These are phyloP conservation scores for Trametes maxima DNA, from an alignment of 768 basidiomycete genomes.

Conservation along the genomic window DNA sequence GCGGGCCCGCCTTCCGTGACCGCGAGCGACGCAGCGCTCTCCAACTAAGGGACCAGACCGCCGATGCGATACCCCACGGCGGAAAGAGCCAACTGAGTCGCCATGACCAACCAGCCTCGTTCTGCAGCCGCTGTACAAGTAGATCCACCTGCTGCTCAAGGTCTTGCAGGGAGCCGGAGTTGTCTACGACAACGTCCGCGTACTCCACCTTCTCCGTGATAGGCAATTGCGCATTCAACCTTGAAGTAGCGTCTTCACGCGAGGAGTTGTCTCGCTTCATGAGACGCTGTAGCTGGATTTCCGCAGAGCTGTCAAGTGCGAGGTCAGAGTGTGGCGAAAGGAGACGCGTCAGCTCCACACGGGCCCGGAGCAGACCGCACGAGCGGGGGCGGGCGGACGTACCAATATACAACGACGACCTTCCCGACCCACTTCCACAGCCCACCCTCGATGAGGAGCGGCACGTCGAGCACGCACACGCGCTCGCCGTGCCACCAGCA, in stretches of 20 bases:
- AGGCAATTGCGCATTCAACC: slow-evolving; percentile 80
- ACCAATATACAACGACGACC: slow-evolving; percentile 94
- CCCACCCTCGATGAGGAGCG: slow-evolving; percentile 87
- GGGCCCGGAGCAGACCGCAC: not conserved
- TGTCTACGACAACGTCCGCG: slow-evolving; percentile 87
- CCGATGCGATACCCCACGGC: slow-evolving; percentile 53
- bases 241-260: slow-evolving; percentile 65
- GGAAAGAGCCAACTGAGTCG: slow-evolving; percentile 63
- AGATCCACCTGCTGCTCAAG: slow-evolving; percentile 57
- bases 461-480: slow-evolving; percentile 86
- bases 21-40: slow-evolving; percentile 30
- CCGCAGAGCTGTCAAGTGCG: slow-evolving; percentile 59
- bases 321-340: not conserved
- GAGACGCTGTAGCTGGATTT: slow-evolving; percentile 83
- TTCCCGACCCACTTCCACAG: slow-evolving; percentile 82
- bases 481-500: slow-evolving; percentile 80
- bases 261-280: slow-evolving; percentile 73
- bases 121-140: slow-evolving; percentile 44
- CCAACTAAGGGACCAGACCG: slow-evolving; percentile 42
- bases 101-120: slow-evolving; percentile 59
- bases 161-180: slow-evolving; percentile 75
- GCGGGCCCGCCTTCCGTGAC: slow-evolving; percentile 11
- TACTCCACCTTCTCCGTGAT: slow-evolving; percentile 80
- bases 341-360: not conserved
- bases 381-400: slow-evolving; percentile 27